Percentiles rank a stretch among this genome's conserved stretches.
Conservation (phyloP, 345 rosid genomes). For the Arabidopsis arenosa region DNA sequence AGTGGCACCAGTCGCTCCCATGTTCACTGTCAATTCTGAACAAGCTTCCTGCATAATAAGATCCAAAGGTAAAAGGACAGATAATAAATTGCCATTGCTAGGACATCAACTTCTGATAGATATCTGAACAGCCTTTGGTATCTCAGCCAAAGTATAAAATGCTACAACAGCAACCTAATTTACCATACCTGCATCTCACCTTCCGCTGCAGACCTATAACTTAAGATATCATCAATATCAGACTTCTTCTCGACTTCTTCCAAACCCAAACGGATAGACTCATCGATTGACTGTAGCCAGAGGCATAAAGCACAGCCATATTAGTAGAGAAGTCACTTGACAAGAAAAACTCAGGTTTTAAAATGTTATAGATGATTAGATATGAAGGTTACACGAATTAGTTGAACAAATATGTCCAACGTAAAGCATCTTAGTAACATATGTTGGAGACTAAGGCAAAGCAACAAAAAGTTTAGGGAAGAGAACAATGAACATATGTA, state of each 20-base stretch:
- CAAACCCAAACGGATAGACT: slow-evolving; percentile 65
- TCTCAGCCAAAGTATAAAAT: slow-evolving; percentile 20
- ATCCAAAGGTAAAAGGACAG: slow-evolving; percentile 11
- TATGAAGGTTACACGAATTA: background rate
- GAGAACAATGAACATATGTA: slow-evolving; percentile 12
- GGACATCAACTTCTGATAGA: slow-evolving; percentile 5
- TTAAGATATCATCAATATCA: slow-evolving; percentile 84
- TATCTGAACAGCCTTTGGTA: slow-evolving; percentile 24
- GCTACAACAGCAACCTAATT: slow-evolving; percentile 33
- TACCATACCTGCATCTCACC: slow-evolving; percentile 77
- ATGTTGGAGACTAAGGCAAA: slow-evolving; percentile 13
- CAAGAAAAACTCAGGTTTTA: slow-evolving; percentile 17
- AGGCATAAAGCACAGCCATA: slow-evolving; percentile 41
- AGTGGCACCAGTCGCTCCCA: slow-evolving; percentile 45
- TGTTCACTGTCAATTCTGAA: slow-evolving; percentile 41
- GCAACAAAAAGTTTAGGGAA: slow-evolving; percentile 19
- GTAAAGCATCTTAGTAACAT: slow-evolving; percentile 26
- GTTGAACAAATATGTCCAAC: slow-evolving; percentile 11
- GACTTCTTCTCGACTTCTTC: slow-evolving; percentile 90
- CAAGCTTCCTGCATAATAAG: slow-evolving; percentile 60
- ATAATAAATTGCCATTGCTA: slow-evolving; percentile 25
- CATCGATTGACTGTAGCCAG: slow-evolving; percentile 66
- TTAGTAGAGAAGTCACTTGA: slow-evolving; percentile 28
- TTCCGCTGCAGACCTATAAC: slow-evolving; percentile 86
- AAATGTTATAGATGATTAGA: background rate